A percentile compares a stretch with the other conserved stretches of the same genome.
Conservation (phyloP, 305 asterid species). For the Caryopteris hybrid region DNA sequence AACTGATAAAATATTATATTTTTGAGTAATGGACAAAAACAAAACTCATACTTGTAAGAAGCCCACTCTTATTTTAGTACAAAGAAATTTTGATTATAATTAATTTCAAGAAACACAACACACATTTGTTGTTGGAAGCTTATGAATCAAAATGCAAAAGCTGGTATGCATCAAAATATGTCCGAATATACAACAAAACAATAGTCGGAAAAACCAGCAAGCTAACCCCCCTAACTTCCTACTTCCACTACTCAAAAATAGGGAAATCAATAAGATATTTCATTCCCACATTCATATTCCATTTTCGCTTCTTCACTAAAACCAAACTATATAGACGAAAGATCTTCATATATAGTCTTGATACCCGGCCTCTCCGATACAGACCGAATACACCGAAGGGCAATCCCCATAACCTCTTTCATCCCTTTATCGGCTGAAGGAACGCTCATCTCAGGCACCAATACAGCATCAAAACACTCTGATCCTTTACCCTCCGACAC, state of each 20-base stretch:
- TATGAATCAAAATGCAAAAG: background rate
- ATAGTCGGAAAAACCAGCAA: conserved; percentile 6
- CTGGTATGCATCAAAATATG: conserved; percentile 24
- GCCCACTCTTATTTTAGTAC: no score
- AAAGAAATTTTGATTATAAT: no score
- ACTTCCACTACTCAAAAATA: conserved; percentile 34
- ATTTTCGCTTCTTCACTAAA: conserved; percentile 12
- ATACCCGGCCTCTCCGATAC: conserved; percentile 96
- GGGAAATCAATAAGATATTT: conserved; percentile 81
- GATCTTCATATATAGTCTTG: conserved; percentile 89
- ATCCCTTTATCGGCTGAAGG: conserved; percentile 74
- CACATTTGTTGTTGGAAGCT: background rate
- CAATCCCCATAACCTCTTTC: conserved; percentile 89
- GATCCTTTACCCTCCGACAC: conserved; percentile 79
- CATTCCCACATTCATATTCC: background rate
- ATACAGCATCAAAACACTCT: conserved; percentile 63
- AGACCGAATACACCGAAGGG: conserved; percentile 71
- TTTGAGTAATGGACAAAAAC: no score
- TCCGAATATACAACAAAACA: conserved; percentile 47
- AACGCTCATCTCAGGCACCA: conserved; percentile 46
- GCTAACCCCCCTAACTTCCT: conserved; percentile 32
- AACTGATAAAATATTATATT: no score
- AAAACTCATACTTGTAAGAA: no score
- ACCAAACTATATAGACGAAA: conserved; percentile 69
- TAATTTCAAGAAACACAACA: no score